Conservation (phyloP, 129 eudicot genomes). For the Smallanthus sonchifolius region DNA sequence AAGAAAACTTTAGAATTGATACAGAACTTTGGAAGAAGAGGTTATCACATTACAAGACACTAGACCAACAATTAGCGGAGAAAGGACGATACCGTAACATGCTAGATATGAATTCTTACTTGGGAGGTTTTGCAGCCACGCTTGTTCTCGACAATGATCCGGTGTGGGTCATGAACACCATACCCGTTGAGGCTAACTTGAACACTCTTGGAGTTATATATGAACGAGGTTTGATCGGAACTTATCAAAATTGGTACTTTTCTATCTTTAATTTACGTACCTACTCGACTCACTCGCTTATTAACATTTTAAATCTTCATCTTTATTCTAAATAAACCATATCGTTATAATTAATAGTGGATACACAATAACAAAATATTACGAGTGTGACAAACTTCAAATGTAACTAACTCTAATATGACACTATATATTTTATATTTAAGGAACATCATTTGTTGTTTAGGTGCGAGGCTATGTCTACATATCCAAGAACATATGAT, state of each 20-base stretch:
- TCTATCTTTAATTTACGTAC: not conserved
- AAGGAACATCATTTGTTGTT: not conserved
- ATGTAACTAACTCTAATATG: no score
- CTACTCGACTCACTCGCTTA: not conserved
- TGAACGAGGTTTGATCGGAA: slow-evolving; percentile 86
- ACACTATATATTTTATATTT: not conserved
- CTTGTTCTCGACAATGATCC: slow-evolving; percentile 52
- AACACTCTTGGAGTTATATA: slow-evolving; percentile 78
- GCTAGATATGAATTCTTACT: slow-evolving; percentile 85
- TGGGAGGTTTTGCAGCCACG: slow-evolving; percentile 96
- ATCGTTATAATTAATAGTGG: not conserved
- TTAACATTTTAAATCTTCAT: not conserved
- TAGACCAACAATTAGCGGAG: slow-evolving; percentile 67
- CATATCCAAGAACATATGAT: slow-evolving; percentile 93
- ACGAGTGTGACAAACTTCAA: not conserved
- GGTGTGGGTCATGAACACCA: slow-evolving; percentile 91
- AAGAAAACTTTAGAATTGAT: slow-evolving; percentile 40
- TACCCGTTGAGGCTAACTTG: slow-evolving; percentile 63
- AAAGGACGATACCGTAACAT: slow-evolving; percentile 75
- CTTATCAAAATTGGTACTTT: slow-evolving; percentile 86
- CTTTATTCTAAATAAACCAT: not conserved
- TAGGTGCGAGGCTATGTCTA: slow-evolving; percentile 98
- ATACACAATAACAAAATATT: not conserved
- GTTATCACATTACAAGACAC: slow-evolving; percentile 47
- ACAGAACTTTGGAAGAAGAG: slow-evolving; percentile 67